Evolutionary conservation across 2,329 filamentous ascomycete genomes (phyloP).

Genomic region (Xylariales sp.): DNA sequence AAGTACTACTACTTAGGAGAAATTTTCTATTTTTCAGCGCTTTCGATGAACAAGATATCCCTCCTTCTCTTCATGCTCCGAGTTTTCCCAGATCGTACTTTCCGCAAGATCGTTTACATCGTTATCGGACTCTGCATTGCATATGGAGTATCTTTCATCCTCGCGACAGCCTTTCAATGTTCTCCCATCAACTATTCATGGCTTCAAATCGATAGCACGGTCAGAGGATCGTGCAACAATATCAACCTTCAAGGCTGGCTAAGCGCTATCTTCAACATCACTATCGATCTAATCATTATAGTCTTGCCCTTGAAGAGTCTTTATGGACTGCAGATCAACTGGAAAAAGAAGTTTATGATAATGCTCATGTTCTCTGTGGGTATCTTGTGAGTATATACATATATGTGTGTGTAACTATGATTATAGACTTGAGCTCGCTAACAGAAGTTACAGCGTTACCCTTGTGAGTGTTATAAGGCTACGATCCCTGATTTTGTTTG

Average conservation of each 20-base stretch:
- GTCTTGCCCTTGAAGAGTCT: slow-evolving; percentile 26
- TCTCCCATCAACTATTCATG: slow-evolving; percentile 25
- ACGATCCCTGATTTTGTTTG: slow-evolving; percentile 34
- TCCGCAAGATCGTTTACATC: slow-evolving; percentile 19
- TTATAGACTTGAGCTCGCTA: slow-evolving; percentile 3
- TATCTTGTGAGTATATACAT: slow-evolving; percentile 28
- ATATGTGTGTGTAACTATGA: slow-evolving; percentile 1
- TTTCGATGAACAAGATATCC: slow-evolving; percentile 27
- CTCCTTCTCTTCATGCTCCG: slow-evolving; percentile 27
- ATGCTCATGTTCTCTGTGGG: slow-evolving; percentile 31
- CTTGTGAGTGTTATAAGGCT: slow-evolving; percentile 40
- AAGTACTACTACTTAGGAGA: slow-evolving; percentile 25
- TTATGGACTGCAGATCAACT: slow-evolving; percentile 21
- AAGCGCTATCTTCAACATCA: slow-evolving; percentile 26
- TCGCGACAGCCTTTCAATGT: slow-evolving; percentile 24
- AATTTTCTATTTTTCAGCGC: slow-evolving; percentile 28
- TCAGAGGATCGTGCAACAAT: slow-evolving; percentile 22
- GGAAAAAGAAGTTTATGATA: slow-evolving; percentile 27
- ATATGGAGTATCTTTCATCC: slow-evolving; percentile 17
- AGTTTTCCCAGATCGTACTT: slow-evolving; percentile 23
- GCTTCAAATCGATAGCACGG: slow-evolving; percentile 16
- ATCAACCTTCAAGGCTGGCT: slow-evolving; percentile 25
- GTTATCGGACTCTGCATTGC: slow-evolving; percentile 20
- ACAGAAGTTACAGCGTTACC: no score
- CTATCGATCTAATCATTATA: slow-evolving; percentile 16